Base-by-base conservation (phyloP, 345 rosid genomes). In the Cardamine chenopodiifolia region DNA sequence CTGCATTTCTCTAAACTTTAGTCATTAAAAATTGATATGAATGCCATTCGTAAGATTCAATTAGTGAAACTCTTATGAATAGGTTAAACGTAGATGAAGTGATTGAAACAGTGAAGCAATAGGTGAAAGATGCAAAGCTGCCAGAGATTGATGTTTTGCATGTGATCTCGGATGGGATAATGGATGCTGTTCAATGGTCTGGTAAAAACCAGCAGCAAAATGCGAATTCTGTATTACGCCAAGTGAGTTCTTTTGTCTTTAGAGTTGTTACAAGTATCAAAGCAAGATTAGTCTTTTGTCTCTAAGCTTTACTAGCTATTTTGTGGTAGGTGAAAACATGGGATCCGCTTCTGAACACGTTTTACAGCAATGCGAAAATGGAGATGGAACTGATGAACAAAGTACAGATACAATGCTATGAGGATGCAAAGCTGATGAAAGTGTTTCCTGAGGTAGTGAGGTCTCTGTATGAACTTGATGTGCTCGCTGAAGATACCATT, bases 181-280 rank as follows among this genome's bases (percentile, higher is more conserved):
- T 90, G 97, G 96, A 92, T 85, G 99, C 97, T 73, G 94, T 95
- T 63, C 99, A 90, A 76, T 92, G 98, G 97, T 92, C 98, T 72
- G 98, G 99, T 45, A 92, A 90, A 88, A 95, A 90, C 84, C 98
- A 95, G 86, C 96, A 95, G 84, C 99, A 92, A 82, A 95, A 92
- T 79, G 86, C 90, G 5, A 90, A 90, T 82, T 35, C 89, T 42
- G 97, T 96, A 55, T 68, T 95, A 62, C 91, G 91, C 25, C 93
- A 95, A 87, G 99, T 95, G 77, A 62, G 80, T 52, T 68, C 3
- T 53, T 31, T 57, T 17, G 3, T 29, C 19, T 55, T 14, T 14
- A 7, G 5, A 26, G 35, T 54, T 34, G 10, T 32, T 58, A 11
- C n/a, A 58, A 32, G 45, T 59, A 58, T 45, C 49, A 22, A 37